Conservation (phyloP, 805 yeast genomes). For the Pichia nanzhaoensis region DNA sequence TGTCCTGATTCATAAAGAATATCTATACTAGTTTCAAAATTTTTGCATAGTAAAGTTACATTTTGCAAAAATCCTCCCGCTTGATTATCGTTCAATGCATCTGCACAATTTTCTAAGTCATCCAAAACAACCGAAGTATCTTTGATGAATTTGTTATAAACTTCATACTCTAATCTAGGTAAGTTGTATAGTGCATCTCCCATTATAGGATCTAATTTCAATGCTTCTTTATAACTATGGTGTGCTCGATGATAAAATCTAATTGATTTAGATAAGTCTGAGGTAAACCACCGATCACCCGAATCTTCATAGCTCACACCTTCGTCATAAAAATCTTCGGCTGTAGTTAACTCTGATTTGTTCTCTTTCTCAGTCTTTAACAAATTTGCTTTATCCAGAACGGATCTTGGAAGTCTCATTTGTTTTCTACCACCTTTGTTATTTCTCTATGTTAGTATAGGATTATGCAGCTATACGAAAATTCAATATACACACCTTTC, state of each 20-base stretch:
- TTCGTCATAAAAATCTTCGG: conserved; percentile 47
- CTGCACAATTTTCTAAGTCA: conserved; percentile 29
- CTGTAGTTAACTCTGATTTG: conserved; percentile 31
- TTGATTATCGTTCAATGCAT: conserved; percentile 21
- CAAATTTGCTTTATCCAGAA: conserved; percentile 10
- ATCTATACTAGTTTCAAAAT: conserved; percentile 35
- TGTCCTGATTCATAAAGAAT: conserved; percentile 13
- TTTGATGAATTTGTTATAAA: conserved; percentile 44
- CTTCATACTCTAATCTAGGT: conserved; percentile 51
- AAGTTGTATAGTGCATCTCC: conserved; percentile 54
- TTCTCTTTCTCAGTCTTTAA: conserved; percentile 1
- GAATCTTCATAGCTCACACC: conserved; percentile 61
- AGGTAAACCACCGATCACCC: conserved; percentile 69
- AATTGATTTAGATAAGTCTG: conserved; percentile 58
- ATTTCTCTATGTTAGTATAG: not conserved
- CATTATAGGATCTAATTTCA: conserved; percentile 19
- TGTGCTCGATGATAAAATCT: conserved; percentile 60
- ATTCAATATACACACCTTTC: not conserved
- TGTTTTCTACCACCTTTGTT: conserved; percentile 7
- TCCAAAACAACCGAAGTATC: conserved; percentile 38
- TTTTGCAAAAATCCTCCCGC: conserved; percentile 34
- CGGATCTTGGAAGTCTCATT: conserved; percentile 14
- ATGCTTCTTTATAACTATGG: conserved; percentile 35
- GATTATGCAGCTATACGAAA: not conserved
- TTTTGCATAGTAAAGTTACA: conserved; percentile 29